Evolutionary conservation across 352 stramenopile species (phyloP).

Genomic region (Thalassiosira mediterranea): DNA sequence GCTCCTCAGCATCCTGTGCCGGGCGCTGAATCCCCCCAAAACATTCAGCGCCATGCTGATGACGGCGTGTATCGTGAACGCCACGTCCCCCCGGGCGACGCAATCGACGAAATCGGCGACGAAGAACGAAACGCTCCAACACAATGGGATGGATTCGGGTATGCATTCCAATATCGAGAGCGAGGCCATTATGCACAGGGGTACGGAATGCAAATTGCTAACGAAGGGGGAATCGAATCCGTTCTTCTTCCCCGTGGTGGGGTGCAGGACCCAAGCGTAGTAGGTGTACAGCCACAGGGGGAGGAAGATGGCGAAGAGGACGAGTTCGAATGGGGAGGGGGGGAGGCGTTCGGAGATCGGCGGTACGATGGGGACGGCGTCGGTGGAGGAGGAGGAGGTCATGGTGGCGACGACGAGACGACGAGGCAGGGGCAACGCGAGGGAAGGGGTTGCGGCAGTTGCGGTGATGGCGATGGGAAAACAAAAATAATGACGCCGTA

Average conservation of each 20-base stretch:
- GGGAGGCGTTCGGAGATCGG: neutral
- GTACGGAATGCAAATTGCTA: conserved; percentile 36
- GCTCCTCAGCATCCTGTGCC: conserved; percentile 30
- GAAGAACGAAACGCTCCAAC: conserved; percentile 39
- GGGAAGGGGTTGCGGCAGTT: too few relatives aligned
- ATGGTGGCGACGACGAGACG: too few relatives aligned
- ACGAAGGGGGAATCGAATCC: conserved; percentile 37
- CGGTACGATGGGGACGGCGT: too few relatives aligned
- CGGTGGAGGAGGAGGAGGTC: too few relatives aligned
- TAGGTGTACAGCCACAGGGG: conserved; percentile 27
- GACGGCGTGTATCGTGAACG: conserved; percentile 31
- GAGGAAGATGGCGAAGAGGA: conserved; percentile 27
- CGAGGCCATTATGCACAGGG: conserved; percentile 16
- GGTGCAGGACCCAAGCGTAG: conserved; percentile 21
- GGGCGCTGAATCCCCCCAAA: conserved; percentile 2
- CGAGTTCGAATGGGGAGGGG: neutral
- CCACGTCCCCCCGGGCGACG: conserved; percentile 17
- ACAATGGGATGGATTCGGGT: conserved; percentile 32
- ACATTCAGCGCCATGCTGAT: conserved; percentile 43
- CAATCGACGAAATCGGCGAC: conserved; percentile 41
- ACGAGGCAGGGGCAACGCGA: too few relatives aligned
- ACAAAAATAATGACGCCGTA: too few relatives aligned
- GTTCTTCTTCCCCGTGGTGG: conserved; percentile 7
- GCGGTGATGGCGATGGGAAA: too few relatives aligned
- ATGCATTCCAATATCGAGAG: conserved; percentile 28